Evolutionary conservation across 1,139 yeast species (phyloP).

Genomic region (Geotrichum histeridarum): DNA sequence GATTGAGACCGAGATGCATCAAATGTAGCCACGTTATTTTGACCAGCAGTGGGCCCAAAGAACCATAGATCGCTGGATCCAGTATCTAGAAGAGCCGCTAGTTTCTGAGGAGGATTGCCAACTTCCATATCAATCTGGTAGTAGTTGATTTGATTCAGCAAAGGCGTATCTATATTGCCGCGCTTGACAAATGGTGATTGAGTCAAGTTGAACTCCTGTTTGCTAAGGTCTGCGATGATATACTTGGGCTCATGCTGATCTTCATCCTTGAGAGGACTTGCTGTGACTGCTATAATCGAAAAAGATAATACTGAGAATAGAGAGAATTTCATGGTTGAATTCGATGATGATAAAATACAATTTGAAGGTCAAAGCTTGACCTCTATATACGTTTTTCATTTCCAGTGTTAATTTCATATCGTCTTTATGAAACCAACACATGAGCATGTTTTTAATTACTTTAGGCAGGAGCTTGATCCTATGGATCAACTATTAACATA

Average conservation of each 20-base stretch:
- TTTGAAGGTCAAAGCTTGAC: no score
- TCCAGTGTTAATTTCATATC: no score
- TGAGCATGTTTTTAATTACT: no score
- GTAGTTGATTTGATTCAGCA: conserved; percentile 20
- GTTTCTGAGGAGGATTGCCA: conserved; percentile 38
- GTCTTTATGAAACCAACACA: no score
- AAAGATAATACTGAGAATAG: background rate
- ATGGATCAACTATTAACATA: no score
- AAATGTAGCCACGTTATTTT: conserved; percentile 26
- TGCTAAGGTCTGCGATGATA: conserved; percentile 12
- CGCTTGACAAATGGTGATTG: conserved; percentile 4
- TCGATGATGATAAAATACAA: no score
- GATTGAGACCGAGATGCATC: conserved; percentile 32
- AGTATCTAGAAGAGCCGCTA: conserved; percentile 39
- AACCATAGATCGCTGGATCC: conserved; percentile 44
- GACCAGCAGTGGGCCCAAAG: conserved; percentile 18
- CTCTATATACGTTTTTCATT: no score
- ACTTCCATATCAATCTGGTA: conserved; percentile 38
- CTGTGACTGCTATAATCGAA: background rate
- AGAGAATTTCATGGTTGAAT: conserved; percentile 8
- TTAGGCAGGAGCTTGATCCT: no score
- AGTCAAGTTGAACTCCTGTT: conserved; percentile 5
- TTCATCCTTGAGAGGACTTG: background rate
- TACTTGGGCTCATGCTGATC: conserved; percentile 4
- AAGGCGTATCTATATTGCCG: conserved; percentile 10